These are phyloP conservation scores for Posidonia australis DNA, from an alignment of 106 monocot genomes.

Conservation along the genomic window DNA sequence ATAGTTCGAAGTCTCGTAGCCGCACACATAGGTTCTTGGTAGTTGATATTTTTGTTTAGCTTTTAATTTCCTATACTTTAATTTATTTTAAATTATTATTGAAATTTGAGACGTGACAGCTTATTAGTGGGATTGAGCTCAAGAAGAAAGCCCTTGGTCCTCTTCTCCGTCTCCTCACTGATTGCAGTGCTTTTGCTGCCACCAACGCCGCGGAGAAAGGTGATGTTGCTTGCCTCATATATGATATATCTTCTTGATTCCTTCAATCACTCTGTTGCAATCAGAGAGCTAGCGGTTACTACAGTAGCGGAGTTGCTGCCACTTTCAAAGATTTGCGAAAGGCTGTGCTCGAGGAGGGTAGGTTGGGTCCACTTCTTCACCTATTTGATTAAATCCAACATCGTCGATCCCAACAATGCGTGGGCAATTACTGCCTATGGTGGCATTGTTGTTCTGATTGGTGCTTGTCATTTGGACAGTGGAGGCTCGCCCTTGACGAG, in stretches of 20 bases:
- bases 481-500: slow-evolving; percentile 22
- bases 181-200: slow-evolving; percentile 27
- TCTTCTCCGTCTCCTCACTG: slow-evolving; percentile 37
- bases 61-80: too few relatives aligned
- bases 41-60: too few relatives aligned
- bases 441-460: slow-evolving; percentile 44
- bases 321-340: slow-evolving; percentile 46
- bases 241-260: slow-evolving; percentile 50
- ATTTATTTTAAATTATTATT: too few relatives aligned
- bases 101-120: too few relatives aligned
- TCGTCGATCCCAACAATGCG: slow-evolving; percentile 41
- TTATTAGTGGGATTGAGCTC: slow-evolving; percentile 60
- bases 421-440: slow-evolving; percentile 81
- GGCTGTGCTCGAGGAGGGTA: slow-evolving; percentile 70
- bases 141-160: slow-evolving; percentile 69
- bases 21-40: too few relatives aligned
- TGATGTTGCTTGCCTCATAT: slow-evolving; percentile 32
- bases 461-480: slow-evolving; percentile 39
- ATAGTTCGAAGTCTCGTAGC: too few relatives aligned
- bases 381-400: slow-evolving; percentile 50
- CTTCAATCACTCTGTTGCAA: slow-evolving; percentile 29
- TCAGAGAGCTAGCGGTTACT: slow-evolving; percentile 43
- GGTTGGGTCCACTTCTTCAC: slow-evolving; percentile 66
- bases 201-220: slow-evolving; percentile 34
- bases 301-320: slow-evolving; percentile 38